Conservation (phyloP, 257 asterid genomes). For the Primulina huaijiensis region DNA sequence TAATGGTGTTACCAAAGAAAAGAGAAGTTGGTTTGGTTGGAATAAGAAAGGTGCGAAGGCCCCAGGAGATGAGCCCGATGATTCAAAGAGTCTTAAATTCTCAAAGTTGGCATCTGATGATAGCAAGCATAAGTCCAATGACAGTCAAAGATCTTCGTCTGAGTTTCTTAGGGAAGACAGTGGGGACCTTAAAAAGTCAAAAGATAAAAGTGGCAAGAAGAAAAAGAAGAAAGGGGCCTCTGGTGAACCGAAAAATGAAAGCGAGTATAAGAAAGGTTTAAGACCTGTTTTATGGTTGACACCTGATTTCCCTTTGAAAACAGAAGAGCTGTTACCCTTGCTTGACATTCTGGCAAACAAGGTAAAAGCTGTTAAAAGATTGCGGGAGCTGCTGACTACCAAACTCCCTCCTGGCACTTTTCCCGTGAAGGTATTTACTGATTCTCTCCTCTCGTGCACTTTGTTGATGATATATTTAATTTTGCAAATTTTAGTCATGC, state of each 20-base stretch:
- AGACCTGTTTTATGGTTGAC: slow-evolving; percentile 98
- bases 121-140: slow-evolving; percentile 56
- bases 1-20: slow-evolving; percentile 69
- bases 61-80: slow-evolving; percentile 72
- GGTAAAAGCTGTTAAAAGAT: slow-evolving; percentile 94
- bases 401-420: slow-evolving; percentile 90
- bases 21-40: slow-evolving; percentile 96
- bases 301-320: slow-evolving; percentile 91
- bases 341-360: slow-evolving; percentile 96
- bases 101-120: slow-evolving; percentile 79
- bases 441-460: slow-evolving; percentile 15
- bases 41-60: slow-evolving; percentile 74
- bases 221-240: slow-evolving; percentile 74
- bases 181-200: slow-evolving; percentile 64
- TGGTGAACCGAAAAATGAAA: slow-evolving; percentile 45
- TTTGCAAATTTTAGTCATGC: slow-evolving; percentile 11
- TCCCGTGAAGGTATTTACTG: slow-evolving; percentile 82
- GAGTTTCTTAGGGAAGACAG: slow-evolving; percentile 64
- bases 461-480: slow-evolving; percentile 9
- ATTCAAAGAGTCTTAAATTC: slow-evolving; percentile 65
- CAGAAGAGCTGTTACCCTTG: slow-evolving; percentile 92
- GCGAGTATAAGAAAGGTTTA: slow-evolving; percentile 89
- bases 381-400: slow-evolving; percentile 94
- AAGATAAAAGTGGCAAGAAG: slow-evolving; percentile 84
- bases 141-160: slow-evolving; percentile 62